Conservation (phyloP, 768 basidiomycete genomes). For the Tulasnella sp. region DNA sequence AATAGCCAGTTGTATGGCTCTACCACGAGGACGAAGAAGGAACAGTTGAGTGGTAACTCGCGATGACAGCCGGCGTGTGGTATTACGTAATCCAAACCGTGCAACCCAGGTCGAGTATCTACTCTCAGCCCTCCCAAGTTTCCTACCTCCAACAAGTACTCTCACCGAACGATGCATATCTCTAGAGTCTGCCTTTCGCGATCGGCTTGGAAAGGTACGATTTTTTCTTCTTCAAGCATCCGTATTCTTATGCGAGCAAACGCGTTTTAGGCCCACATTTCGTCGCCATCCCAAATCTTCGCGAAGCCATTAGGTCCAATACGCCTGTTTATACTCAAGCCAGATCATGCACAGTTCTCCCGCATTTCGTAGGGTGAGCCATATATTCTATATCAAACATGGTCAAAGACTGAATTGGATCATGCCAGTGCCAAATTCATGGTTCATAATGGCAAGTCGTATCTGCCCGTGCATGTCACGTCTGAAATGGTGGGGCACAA, state of each 20-base stretch:
- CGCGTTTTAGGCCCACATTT: constrained; percentile 79
- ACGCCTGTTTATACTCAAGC: constrained; percentile 86
- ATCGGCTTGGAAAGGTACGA: constrained; percentile 45
- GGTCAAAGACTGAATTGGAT: background rate
- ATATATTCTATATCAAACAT: background rate
- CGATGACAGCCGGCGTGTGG: too few species aligned
- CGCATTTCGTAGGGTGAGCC: constrained; percentile 90
- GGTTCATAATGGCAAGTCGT: constrained; percentile 93
- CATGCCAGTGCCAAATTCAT: constrained; percentile 68
- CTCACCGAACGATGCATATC: background rate
- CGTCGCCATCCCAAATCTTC: constrained; percentile 84
- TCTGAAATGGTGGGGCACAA: constrained; percentile 99
- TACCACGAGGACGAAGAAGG: background rate
- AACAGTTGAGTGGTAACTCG: background rate
- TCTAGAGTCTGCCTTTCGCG: constrained; percentile 29
- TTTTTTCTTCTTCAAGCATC: background rate
- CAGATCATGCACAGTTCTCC: constrained; percentile 85
- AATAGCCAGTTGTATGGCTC: background rate
- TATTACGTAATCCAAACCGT: background rate
- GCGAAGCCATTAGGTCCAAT: constrained; percentile 73
- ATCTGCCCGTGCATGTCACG: constrained; percentile 76
- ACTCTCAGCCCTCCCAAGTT: background rate
- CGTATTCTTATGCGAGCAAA: background rate
- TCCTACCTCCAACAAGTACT: background rate
- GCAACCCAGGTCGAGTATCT: background rate